Conservation (phyloP, 345 rosid genomes). For the Excoecaria cochinchinensis region DNA sequence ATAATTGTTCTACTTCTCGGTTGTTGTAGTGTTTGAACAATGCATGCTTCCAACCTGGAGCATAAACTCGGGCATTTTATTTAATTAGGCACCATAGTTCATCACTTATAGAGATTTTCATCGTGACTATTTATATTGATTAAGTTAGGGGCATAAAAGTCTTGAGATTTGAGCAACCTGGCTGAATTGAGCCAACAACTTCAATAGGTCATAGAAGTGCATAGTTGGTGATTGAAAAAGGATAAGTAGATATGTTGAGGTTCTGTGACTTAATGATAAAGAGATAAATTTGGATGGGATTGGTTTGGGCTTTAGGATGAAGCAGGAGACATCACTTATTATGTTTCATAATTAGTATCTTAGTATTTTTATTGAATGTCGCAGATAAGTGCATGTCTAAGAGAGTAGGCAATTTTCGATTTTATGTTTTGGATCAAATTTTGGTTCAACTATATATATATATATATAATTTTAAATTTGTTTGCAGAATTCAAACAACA, state of each 20-base stretch:
- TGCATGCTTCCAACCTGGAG: conserved; percentile 6
- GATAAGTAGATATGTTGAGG: conserved; percentile 2
- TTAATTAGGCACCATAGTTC: background rate
- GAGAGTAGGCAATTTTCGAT: conserved; percentile 2
- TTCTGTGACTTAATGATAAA: background rate
- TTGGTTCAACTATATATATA: conserved; percentile 12
- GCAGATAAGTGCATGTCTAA: background rate
- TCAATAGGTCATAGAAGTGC: background rate
- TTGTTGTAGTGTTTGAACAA: background rate
- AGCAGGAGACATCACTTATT: background rate
- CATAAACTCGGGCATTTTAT: background rate
- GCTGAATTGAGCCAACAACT: background rate
- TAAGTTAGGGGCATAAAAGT: background rate
- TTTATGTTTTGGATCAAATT: conserved; percentile 12
- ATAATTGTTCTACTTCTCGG: background rate
- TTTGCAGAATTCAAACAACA: conserved; percentile 54
- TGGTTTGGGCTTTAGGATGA: conserved; percentile 8
- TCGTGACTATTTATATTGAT: background rate
- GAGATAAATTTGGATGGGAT: background rate
- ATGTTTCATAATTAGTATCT: background rate
- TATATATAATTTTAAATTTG: conserved; percentile 10
- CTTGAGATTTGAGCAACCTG: background rate
- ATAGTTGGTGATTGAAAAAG: background rate
- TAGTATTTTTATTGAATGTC: background rate
- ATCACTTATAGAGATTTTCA: background rate